These are phyloP conservation scores for Paracorniculantispora psalliotae DNA, from an alignment of 2,329 filamentous ascomycete species.

Conservation along the genomic window DNA sequence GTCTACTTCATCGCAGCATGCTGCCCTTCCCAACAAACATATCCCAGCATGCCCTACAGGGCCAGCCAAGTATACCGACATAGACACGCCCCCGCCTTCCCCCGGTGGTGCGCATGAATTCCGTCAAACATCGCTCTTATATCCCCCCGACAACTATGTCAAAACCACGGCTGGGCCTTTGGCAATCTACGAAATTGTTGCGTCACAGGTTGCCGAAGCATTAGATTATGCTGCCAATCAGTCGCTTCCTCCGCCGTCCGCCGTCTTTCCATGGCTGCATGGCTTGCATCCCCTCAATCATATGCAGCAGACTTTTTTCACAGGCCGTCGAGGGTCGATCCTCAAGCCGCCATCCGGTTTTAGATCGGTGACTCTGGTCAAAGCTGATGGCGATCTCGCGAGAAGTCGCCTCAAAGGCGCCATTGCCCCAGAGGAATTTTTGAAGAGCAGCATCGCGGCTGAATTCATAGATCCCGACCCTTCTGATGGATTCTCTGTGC, in stretches of 20 bases:
- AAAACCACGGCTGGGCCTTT: slow-evolving; percentile 47
- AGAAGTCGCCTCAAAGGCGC: slow-evolving; percentile 79
- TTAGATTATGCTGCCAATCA: slow-evolving; percentile 73
- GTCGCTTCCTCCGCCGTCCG: slow-evolving; percentile 75
- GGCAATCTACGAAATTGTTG: slow-evolving; percentile 68
- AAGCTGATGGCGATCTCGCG: slow-evolving; percentile 75
- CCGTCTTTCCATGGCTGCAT: slow-evolving; percentile 94
- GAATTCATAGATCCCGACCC: slow-evolving; percentile 83
- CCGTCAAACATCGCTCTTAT: slow-evolving; percentile 64
- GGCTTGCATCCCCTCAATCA: slow-evolving; percentile 85
- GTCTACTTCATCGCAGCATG: slow-evolving; percentile 20
- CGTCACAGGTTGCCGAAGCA: slow-evolving; percentile 63
- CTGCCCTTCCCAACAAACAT: slow-evolving; percentile 75
- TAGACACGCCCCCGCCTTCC: slow-evolving; percentile 61
- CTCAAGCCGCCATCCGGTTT: slow-evolving; percentile 67
- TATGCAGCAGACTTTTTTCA: slow-evolving; percentile 86
- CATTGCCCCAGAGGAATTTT: slow-evolving; percentile 73
- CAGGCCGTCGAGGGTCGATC: slow-evolving; percentile 65
- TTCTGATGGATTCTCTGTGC: slow-evolving; percentile 83
- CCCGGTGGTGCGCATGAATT: slow-evolving; percentile 52
- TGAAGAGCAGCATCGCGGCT: slow-evolving; percentile 47
- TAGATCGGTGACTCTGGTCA: slow-evolving; percentile 78
- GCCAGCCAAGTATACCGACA: slow-evolving; percentile 49
- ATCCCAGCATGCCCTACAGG: slow-evolving; percentile 85
- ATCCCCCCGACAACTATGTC: slow-evolving; percentile 64